Percentiles rank a stretch among this genome's conserved stretches.
Evolutionary conservation across 2,329 filamentous ascomycete genomes (phyloP).

Genomic region (Colletotrichum tamarilloi): DNA sequence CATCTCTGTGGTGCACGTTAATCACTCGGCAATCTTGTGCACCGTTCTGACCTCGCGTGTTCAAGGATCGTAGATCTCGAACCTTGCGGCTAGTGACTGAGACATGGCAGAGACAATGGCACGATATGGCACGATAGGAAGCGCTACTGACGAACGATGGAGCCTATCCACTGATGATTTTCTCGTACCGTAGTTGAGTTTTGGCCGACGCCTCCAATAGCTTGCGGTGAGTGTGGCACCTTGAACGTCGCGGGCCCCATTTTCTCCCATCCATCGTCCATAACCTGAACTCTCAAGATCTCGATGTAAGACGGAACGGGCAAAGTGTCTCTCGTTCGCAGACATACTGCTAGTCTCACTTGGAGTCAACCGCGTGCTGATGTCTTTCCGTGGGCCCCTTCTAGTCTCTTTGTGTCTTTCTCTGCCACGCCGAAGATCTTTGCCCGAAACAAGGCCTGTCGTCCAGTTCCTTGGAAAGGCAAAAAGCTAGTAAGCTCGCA

Average conservation of each 20-base stretch:
- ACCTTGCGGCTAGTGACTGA: not conserved
- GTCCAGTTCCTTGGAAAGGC: not conserved
- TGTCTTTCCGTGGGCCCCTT: not conserved
- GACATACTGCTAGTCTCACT: not conserved
- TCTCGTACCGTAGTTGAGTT: not conserved
- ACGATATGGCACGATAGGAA: not conserved
- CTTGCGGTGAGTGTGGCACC: not conserved
- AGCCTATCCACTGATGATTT: not conserved
- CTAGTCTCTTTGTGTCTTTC: not conserved
- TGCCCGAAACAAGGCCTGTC: slow-evolving; percentile 13
- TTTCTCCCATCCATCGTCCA: not conserved
- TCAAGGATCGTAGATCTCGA: not conserved
- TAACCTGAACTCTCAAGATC: not conserved
- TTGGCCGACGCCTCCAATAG: slow-evolving; percentile 4
- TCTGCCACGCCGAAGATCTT: slow-evolving; percentile 13
- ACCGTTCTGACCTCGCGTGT: slow-evolving; percentile 2
- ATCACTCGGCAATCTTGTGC: slow-evolving; percentile 28
- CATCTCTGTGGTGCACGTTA: not conserved
- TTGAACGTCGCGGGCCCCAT: not conserved
- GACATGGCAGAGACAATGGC: not conserved
- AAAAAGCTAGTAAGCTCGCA: not conserved
- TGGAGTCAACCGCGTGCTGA: slow-evolving; percentile 13
- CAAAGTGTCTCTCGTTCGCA: not conserved
- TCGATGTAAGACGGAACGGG: slow-evolving; percentile 15
- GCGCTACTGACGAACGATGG: not conserved